Evolutionary conservation across 306 rosid genomes (phyloP), one percentile per base, ranked within the genome.

Genomic region (Erythrophleum fordii): DNA sequence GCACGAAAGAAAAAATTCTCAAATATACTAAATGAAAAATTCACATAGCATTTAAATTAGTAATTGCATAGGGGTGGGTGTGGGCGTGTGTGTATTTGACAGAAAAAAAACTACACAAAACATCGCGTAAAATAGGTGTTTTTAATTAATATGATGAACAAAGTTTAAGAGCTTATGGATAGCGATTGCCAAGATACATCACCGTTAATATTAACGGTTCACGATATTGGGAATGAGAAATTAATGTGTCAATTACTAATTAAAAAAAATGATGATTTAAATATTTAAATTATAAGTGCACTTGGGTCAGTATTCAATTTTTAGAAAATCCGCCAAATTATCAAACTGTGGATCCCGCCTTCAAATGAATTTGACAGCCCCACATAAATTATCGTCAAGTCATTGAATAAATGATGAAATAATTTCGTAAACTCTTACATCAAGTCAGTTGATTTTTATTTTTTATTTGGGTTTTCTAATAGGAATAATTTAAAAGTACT

Each of bases 271-370:
- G 49, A 18, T 23, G 14, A n/a, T 37, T 65, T n/a, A 37, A 65
- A 10, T 37, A 66, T 5, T 22, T 22, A 22, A 67, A 67, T 39
- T 39, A 41, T 2, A 67, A 37, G 28, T 17, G 44, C 51, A 41
- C n/a, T 20, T 37, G 29, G 11, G 72, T 10, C 51, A 37, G 29
- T 11, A 11, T 10, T 65, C 70, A 14, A 20, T 5, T 66, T 37
- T 37, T 10, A 66, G 72, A 37, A 18, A 66, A 66, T 20, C 29
- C 6, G 72, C 48, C 72, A 66, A 37, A 66, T 66, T n/a, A 66
- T 66, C 72, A 65, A 39, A 22, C 9, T 5, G 51, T 20, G 51
- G 49, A 29, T 20, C 72, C 72, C 72, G 29, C 72, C 72, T 23
- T 66, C 72, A 17, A 11, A n/a, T n/a, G 51, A 66, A 37, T 11